A percentile compares a stretch with the other conserved stretches of the same genome.
phyloP scores from a whole-genome alignment of 805 yeast genomes.

The Wickerhamiella alocasiicola region DNA sequence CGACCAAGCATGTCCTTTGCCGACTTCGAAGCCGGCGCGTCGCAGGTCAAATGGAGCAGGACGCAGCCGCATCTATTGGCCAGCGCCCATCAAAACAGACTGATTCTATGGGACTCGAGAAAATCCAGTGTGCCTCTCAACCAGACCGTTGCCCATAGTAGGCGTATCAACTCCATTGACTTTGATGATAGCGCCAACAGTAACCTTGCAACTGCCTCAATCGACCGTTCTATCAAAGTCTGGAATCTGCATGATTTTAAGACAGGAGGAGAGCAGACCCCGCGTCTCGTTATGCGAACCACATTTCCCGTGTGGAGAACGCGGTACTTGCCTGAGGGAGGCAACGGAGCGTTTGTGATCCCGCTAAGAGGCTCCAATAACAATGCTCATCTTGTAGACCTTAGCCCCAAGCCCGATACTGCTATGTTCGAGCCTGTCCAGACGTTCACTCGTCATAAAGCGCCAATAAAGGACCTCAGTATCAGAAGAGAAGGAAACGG shows the following conservation, averaged over 20 bases:
- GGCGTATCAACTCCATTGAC: constrained; percentile 82
- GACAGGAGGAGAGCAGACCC: constrained; percentile 27
- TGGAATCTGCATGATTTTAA: constrained; percentile 50
- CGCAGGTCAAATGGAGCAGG: constrained; percentile 90
- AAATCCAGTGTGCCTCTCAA: constrained; percentile 66
- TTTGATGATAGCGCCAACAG: constrained; percentile 51
- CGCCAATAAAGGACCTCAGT: constrained; percentile 73
- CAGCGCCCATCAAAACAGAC: constrained; percentile 68
- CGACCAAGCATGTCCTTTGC: constrained; percentile 67
- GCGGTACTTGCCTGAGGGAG: constrained; percentile 76
- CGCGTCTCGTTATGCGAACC: constrained; percentile 50
- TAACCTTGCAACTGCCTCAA: constrained; percentile 67
- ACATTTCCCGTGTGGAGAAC: constrained; percentile 86
- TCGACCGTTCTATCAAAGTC: constrained; percentile 69
- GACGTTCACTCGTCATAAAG: constrained; percentile 68
- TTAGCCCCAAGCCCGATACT: neutral
- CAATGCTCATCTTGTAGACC: constrained; percentile 38
- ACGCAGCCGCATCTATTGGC: constrained; percentile 66
- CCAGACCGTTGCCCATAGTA: constrained; percentile 60
- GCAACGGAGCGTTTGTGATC: constrained; percentile 68
- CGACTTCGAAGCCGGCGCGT: constrained; percentile 92
- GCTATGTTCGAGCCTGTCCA: constrained; percentile 26
- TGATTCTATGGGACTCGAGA: constrained; percentile 80
- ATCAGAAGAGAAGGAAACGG: constrained; percentile 80
- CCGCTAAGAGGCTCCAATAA: constrained; percentile 81